A percentile compares a stretch with the other conserved stretches of the same genome.
These are phyloP conservation scores for Cystobasidiopsis lactophilus DNA, from an alignment of 768 basidiomycete species.

Conservation along the genomic window DNA sequence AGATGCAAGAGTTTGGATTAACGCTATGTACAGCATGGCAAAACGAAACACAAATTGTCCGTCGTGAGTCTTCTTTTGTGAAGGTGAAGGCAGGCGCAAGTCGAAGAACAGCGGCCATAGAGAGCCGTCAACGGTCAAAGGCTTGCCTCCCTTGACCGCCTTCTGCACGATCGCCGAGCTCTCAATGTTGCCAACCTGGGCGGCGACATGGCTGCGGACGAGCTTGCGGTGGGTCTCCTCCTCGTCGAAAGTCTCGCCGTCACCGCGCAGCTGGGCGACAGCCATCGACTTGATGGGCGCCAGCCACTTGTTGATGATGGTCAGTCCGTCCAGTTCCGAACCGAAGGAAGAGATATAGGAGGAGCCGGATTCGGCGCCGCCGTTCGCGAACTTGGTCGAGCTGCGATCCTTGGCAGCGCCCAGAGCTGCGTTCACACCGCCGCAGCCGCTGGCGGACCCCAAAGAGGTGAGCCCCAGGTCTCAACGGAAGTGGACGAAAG, in stretches of 20 bases:
- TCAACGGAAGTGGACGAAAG: neutral
- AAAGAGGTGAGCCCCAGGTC: too few species aligned
- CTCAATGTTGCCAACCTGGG: slow-evolving; percentile 10
- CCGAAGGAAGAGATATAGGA: neutral
- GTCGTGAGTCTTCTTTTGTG: too few species aligned
- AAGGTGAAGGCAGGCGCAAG: too few species aligned
- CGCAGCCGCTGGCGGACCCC: neutral
- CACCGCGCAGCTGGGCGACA: slow-evolving; percentile 6
- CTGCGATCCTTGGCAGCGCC: slow-evolving; percentile 2
- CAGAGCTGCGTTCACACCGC: slow-evolving; percentile 12
- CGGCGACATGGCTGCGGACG: slow-evolving; percentile 4
- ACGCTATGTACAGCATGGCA: too few species aligned
- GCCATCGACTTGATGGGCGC: slow-evolving; percentile 5
- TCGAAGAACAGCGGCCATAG: too few species aligned
- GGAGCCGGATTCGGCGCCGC: neutral
- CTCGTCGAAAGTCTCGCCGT: neutral
- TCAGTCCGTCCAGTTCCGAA: slow-evolving; percentile 2
- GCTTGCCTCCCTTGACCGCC: slow-evolving; percentile 4
- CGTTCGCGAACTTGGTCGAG: neutral
- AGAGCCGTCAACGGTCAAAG: slow-evolving; percentile 7
- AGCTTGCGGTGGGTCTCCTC: slow-evolving; percentile 1
- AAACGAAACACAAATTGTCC: too few species aligned
- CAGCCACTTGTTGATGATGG: slow-evolving; percentile 7
- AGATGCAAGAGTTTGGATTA: too few species aligned
- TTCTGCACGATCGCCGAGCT: slow-evolving; percentile 5